phyloP scores from a whole-genome alignment of 108 stramenopile genomes.

The Cyclotella distinguenda region DNA sequence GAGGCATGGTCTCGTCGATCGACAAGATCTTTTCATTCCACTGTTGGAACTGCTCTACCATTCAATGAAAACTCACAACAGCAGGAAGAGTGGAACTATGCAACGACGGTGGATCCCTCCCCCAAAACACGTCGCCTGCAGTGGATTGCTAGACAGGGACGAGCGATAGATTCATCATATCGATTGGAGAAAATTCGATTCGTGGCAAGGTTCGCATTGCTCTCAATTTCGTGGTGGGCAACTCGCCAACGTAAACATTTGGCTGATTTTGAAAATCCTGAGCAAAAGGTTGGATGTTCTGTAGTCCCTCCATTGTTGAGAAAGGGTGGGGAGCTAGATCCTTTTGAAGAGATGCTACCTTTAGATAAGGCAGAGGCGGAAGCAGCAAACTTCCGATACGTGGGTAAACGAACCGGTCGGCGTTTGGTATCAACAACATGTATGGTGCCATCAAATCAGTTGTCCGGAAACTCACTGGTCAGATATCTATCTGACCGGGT shows the following conservation, averaged over 20 bases:
- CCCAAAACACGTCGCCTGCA: slow-evolving; percentile 6
- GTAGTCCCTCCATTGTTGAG: slow-evolving; percentile 16
- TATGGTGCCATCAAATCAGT: neutral
- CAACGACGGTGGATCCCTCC: slow-evolving; percentile 4
- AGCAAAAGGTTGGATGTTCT: neutral
- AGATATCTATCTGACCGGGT: slow-evolving; percentile 8
- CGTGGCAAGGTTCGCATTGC: slow-evolving; percentile 22
- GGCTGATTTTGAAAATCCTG: neutral
- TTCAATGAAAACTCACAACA: neutral
- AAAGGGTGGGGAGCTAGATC: slow-evolving; percentile 43
- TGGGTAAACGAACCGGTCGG: slow-evolving; percentile 46
- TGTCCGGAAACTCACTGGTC: neutral
- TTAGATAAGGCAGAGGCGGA: slow-evolving; percentile 26
- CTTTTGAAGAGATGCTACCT: slow-evolving; percentile 25
- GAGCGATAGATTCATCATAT: slow-evolving; percentile 15
- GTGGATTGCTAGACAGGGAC: slow-evolving; percentile 6
- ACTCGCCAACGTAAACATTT: slow-evolving; percentile 6
- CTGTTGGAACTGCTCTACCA: neutral
- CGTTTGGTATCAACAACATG: slow-evolving; percentile 28
- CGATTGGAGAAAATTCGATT: slow-evolving; percentile 35
- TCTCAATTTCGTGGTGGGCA: slow-evolving; percentile 37
- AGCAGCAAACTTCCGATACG: slow-evolving; percentile 20
- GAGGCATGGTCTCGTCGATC: slow-evolving; percentile 37
- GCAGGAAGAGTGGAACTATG: neutral
- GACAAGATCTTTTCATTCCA: neutral